Evolutionary conservation across 2,329 filamentous ascomycete species (phyloP), one percentile per base, ranked within the genome.

Genomic region (Hyphodiscus sp.): DNA sequence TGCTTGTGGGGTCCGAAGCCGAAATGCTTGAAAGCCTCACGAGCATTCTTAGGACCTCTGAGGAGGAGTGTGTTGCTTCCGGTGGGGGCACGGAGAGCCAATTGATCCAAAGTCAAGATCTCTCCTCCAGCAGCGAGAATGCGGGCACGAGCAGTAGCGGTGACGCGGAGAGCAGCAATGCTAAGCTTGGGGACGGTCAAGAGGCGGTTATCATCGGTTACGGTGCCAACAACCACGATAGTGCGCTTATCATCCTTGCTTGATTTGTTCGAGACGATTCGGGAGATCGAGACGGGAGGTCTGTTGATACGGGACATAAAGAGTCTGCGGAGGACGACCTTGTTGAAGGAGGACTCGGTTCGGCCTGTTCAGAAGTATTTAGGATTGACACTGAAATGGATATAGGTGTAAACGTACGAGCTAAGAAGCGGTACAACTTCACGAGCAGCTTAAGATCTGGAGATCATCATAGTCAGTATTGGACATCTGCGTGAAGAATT

Each of bases 231-330:
- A 63, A 97, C 78, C 65, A 97, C 94, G 65, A 97, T 80, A 68
- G 89, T 97, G 83, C 96, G 89, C 73, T 83, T 84, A 73, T 84
- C 80, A 62, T 77, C 69, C 63, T 73, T 76, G 63, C 77, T 78
- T 69, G 86, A 82, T 71, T 82, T 75, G 76, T 87, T 88, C 72
- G 78, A 75, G 63, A 80, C 86, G 71, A 97, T 90, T 75, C 92
- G 89, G 66, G 91, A 96, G 70, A 99, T 82, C 58, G 91, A 96
- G 70, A 99, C 86, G 63, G 94, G 91, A 59, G 90, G 89, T 68
- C 91, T 88, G 88, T 97, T 97, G 79, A 95, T 96, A 78, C 91
- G 90, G 75, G 91, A 96, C 89, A 94, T 96, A 74, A 96, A 96
- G 60, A 99, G 87, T 71, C 94, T 89, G 75, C 92, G 91, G 70